Percentiles rank a stretch among this genome's conserved stretches.
These are phyloP conservation scores for Harringtonia lauricola DNA, from an alignment of 2,329 filamentous ascomycete genomes.

Conservation along the genomic window DNA sequence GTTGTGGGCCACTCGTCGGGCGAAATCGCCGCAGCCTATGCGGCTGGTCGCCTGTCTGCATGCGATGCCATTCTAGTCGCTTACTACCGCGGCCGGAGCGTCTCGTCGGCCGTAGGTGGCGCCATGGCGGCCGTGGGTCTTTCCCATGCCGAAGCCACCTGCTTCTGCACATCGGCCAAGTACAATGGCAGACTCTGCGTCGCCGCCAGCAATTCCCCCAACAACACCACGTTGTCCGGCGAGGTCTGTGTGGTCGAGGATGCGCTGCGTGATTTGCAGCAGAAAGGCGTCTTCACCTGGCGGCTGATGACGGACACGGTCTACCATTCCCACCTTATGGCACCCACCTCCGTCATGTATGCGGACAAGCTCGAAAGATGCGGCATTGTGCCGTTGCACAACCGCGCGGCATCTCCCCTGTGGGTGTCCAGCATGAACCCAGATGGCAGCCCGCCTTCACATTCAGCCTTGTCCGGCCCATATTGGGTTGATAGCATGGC, in stretches of 20 bases:
- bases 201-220: neutral
- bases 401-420: neutral
- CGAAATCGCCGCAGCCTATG: neutral
- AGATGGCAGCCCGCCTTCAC: conserved; percentile 3
- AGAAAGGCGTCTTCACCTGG: neutral
- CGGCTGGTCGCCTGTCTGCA: neutral
- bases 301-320: neutral
- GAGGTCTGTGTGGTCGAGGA: neutral
- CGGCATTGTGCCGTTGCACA: neutral
- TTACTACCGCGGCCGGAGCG: neutral
- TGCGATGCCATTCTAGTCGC: neutral
- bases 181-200: neutral
- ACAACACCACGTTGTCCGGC: neutral
- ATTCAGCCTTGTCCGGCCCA: conserved; percentile 9
- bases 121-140: neutral
- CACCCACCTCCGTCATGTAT: neutral
- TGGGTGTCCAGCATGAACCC: conserved; percentile 30
- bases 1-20: neutral
- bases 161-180: neutral
- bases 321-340: neutral
- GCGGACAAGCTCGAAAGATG: neutral
- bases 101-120: neutral
- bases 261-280: neutral
- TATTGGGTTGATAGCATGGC: conserved; percentile 37
- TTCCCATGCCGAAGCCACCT: neutral